These are phyloP conservation scores for Chlorophyllum brunneum DNA, from an alignment of 768 basidiomycete genomes.

Conservation along the genomic window DNA sequence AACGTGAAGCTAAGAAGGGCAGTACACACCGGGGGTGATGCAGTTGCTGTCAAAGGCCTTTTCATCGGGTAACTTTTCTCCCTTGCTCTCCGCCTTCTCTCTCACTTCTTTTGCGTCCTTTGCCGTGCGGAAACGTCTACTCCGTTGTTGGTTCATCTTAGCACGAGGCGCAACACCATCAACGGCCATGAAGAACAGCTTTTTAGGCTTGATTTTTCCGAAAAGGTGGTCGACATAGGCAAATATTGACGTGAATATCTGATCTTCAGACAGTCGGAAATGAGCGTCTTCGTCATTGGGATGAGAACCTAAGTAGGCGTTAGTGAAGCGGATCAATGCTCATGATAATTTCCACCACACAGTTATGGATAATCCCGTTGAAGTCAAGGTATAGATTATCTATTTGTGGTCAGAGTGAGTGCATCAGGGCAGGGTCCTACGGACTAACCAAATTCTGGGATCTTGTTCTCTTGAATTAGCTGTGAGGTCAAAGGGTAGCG, in stretches of 20 bases:
- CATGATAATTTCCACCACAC: slow-evolving; percentile 33
- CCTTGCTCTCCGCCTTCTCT: slow-evolving; percentile 83
- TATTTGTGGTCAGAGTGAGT: slow-evolving; percentile 25
- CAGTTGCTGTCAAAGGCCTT: slow-evolving; percentile 99
- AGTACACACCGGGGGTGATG: slow-evolving; percentile 85
- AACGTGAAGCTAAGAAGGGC: neutral
- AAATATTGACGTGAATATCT: slow-evolving; percentile 97
- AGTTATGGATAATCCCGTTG: slow-evolving; percentile 90
- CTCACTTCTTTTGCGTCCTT: slow-evolving; percentile 86
- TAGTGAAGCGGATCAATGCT: neutral
- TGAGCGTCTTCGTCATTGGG: slow-evolving; percentile 96
- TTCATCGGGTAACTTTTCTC: slow-evolving; percentile 87
- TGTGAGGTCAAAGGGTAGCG: slow-evolving; percentile 98
- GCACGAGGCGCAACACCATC: slow-evolving; percentile 97
- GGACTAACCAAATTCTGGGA: slow-evolving; percentile 88
- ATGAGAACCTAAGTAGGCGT: slow-evolving; percentile 63
- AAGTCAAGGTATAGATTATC: slow-evolving; percentile 94
- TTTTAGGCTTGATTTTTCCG: slow-evolving; percentile 95
- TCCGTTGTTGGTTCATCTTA: slow-evolving; percentile 99
- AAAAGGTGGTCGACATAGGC: slow-evolving; percentile 96
- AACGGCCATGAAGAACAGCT: slow-evolving; percentile 97
- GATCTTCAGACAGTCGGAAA: slow-evolving; percentile 93
- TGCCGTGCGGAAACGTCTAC: slow-evolving; percentile 89
- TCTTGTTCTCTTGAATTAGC: slow-evolving; percentile 96
- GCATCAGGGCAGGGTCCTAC: neutral